Evolutionary conservation across 768 basidiomycete species (phyloP), one percentile per base, ranked within the genome.

Genomic region (Tylopilus rubrobrunneus): DNA sequence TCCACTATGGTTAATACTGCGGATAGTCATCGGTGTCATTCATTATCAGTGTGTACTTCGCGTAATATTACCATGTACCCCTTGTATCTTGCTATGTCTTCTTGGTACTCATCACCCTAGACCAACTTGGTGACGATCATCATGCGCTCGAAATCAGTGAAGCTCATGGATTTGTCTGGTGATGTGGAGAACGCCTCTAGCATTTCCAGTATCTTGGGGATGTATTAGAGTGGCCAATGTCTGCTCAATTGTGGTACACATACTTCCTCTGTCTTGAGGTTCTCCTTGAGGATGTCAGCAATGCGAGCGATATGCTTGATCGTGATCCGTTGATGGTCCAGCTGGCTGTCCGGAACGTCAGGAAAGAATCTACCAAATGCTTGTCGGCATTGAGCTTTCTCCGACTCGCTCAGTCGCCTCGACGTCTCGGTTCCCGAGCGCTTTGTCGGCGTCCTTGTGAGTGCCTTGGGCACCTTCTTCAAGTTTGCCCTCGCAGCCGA

Each of bases 331-430:
- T 84, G 80, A 21, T 64, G 61, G 12, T 74, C 67, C 5, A 89
- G 65, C 11, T 80, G 78, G 2, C 68, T 59, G n/a, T 74, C 67
- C 0, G 74, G 53, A 12, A 78, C 69, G 15, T 75, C 73, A 29
- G 86, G 84, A 66, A 93, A 92, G 73, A 93, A 92, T 42, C 92
- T 72, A 5, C 82, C 72, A 62, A 86, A 93, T 12, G 87, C 76
- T 33, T 76, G 74, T 17, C 83, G 74, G 52, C 81, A 82, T 17
- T 75, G 74, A 47, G 77, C 68, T 45, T 71, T 74, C 65, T 90
- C 86, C 9, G 79, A 74, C 10, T 72, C 62, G 10, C 78, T 84
- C 48, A 85, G 67, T n/a, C 56, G 62, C 28, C 36, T 48, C n/a
- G 61, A 17, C 42, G 34, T 21, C 11, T 49, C 48, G 12, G 4